Conservation (phyloP, 352 stramenopile species). For the Globisporangium nagaii region DNA sequence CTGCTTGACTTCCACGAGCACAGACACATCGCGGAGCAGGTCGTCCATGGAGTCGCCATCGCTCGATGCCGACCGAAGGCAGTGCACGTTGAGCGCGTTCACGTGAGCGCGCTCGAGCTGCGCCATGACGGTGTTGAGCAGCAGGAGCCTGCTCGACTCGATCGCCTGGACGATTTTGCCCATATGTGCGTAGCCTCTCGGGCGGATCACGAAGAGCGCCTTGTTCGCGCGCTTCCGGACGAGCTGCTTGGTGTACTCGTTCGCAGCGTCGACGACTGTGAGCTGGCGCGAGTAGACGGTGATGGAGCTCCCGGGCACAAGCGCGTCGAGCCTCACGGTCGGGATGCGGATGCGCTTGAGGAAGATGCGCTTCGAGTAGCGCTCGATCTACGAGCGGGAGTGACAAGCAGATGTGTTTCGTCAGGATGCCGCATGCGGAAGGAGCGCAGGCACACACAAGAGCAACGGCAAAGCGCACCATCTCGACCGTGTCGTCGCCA, state of each 20-base stretch:
- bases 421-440: too few relatives aligned
- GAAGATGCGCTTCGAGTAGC: conserved; percentile 54
- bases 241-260: conserved; percentile 49
- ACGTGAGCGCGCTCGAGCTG: conserved; percentile 38
- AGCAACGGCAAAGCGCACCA: conserved; percentile 26
- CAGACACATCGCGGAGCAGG: conserved; percentile 39
- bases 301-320: conserved; percentile 65
- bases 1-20: conserved; percentile 41
- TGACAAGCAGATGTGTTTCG: too few relatives aligned
- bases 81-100: conserved; percentile 3
- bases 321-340: conserved; percentile 50
- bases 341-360: conserved; percentile 78
- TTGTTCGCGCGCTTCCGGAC: conserved; percentile 29
- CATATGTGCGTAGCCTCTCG: conserved; percentile 40
- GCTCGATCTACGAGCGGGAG: conserved; percentile 69
- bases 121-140: conserved; percentile 43
- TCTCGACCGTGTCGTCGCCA: conserved; percentile 61
- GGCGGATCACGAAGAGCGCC: conserved; percentile 43
- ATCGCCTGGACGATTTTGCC: conserved; percentile 40
- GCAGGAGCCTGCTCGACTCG: conserved; percentile 26
- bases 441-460: neutral
- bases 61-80: neutral
- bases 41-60: neutral
- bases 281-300: conserved; percentile 78
- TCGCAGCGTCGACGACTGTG: conserved; percentile 57